Percentiles rank a stretch among this genome's conserved stretches.
Evolutionary conservation across 257 asterid genomes (phyloP).

Genomic region (Prunella vulgaris): DNA sequence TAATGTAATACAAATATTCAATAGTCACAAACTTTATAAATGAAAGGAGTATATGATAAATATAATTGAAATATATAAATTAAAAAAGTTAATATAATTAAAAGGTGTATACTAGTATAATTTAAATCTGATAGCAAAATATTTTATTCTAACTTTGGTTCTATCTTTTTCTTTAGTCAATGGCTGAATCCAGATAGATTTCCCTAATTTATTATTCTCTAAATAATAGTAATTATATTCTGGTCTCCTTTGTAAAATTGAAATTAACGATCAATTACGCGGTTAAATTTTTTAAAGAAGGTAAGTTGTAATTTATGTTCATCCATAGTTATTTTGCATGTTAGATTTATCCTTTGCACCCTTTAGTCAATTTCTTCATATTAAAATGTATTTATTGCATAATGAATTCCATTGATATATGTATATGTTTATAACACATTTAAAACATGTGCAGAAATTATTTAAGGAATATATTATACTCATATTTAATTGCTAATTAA

Average conservation of each 20-base stretch:
- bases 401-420: background rate
- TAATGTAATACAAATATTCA: too few relatives aligned
- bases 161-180: slow-evolving; percentile 28
- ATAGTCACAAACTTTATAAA: too few relatives aligned
- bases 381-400: background rate
- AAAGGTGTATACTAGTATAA: too few relatives aligned
- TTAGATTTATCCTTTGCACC: background rate
- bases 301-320: slow-evolving; percentile 7
- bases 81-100: too few relatives aligned
- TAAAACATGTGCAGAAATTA: background rate
- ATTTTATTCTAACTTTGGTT: too few relatives aligned
- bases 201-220: slow-evolving; percentile 35
- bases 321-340: background rate
- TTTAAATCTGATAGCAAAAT: too few relatives aligned
- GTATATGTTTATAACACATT: too few relatives aligned
- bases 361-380: background rate
- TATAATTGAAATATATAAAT: too few relatives aligned
- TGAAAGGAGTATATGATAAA: too few relatives aligned
- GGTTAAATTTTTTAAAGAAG: too few relatives aligned
- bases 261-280: slow-evolving; percentile 31
- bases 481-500: background rate
- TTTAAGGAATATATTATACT: background rate
- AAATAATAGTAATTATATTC: slow-evolving; percentile 1
- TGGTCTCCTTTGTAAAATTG: slow-evolving; percentile 10
- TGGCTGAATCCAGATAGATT: slow-evolving; percentile 37